Percentiles rank a stretch among this genome's conserved stretches.
Evolutionary conservation across 805 yeast species (phyloP).

Genomic region (Nakazawaea populi): DNA sequence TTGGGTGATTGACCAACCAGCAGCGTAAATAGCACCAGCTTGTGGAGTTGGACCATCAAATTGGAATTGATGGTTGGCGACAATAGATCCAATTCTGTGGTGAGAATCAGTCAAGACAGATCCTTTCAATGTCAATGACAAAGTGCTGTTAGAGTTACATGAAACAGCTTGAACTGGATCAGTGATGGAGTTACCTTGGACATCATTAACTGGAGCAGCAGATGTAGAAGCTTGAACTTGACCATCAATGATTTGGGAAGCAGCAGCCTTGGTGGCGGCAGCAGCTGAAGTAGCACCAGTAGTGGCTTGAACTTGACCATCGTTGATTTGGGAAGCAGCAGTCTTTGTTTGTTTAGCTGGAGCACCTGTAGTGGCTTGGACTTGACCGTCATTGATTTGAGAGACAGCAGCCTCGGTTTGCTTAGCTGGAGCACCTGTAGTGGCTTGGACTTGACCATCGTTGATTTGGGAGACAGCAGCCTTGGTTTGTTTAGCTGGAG

Average conservation of each 20-base stretch:
- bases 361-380: slow-evolving; percentile 21
- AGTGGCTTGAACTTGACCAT: slow-evolving; percentile 39
- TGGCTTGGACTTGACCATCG: slow-evolving; percentile 50
- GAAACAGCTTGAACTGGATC: slow-evolving; percentile 14
- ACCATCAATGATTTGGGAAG: slow-evolving; percentile 44
- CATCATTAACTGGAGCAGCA: slow-evolving; percentile 14
- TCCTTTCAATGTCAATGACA: slow-evolving; percentile 47
- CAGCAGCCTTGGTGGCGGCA: slow-evolving; percentile 27
- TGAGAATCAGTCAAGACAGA: slow-evolving; percentile 48
- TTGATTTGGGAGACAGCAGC: slow-evolving; percentile 39
- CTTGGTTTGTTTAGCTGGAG: slow-evolving; percentile 18
- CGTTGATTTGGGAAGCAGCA: slow-evolving; percentile 36
- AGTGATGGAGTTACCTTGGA: slow-evolving; percentile 1
- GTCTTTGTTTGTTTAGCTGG: slow-evolving; percentile 16
- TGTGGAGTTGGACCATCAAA: slow-evolving; percentile 82
- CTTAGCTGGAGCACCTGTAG: slow-evolving; percentile 28
- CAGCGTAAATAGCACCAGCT: slow-evolving; percentile 65
- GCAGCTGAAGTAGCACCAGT: slow-evolving; percentile 15
- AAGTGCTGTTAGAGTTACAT: slow-evolving; percentile 36
- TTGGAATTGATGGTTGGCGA: slow-evolving; percentile 77
- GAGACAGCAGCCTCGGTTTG: slow-evolving; percentile 24
- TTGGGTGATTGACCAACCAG: slow-evolving; percentile 52
- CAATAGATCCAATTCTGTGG: slow-evolving; percentile 74
- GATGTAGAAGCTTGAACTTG: slow-evolving; percentile 34
- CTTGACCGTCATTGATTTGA: slow-evolving; percentile 34